Percentiles rank a stretch among this genome's conserved stretches.
These are phyloP conservation scores for Cladosporium austrohemisphaericum DNA, from an alignment of 2,329 filamentous ascomycete genomes.

Conservation along the genomic window DNA sequence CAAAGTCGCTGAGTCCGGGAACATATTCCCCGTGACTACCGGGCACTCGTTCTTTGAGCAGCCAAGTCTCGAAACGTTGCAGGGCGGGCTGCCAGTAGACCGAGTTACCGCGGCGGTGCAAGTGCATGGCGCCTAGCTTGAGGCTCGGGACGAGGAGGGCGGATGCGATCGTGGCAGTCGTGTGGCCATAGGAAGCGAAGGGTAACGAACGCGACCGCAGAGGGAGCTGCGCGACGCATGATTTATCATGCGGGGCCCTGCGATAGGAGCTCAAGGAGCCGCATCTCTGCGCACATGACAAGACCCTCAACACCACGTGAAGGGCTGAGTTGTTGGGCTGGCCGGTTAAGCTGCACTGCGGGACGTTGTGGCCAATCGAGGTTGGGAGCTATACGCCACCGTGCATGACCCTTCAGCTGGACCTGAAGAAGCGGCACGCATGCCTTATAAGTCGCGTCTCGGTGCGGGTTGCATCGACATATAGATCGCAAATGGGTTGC, in stretches of 20 bases:
- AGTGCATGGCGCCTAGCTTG: neutral
- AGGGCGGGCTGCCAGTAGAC: neutral
- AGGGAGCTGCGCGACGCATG: neutral
- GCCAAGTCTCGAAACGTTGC: neutral
- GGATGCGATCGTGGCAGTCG: neutral
- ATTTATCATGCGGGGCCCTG: neutral
- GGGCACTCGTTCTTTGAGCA: neutral
- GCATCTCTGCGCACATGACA: neutral
- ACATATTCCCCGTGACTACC: neutral
- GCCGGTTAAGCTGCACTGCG: too few relatives aligned
- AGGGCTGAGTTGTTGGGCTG: neutral
- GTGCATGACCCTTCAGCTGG: too few relatives aligned
- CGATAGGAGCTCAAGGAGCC: neutral
- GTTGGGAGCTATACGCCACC: too few relatives aligned
- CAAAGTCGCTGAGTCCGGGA: constrained; percentile 1
- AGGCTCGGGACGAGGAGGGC: neutral
- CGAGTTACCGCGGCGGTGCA: neutral
- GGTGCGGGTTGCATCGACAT: too few relatives aligned
- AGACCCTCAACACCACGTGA: neutral
- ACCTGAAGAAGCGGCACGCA: too few relatives aligned
- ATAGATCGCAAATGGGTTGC: too few relatives aligned
- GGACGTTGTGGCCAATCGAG: too few relatives aligned
- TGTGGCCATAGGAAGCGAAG: neutral
- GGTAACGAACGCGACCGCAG: neutral
- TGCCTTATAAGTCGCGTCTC: too few relatives aligned